Percentiles rank a stretch among this genome's conserved stretches.
Conservation (phyloP, 345 rosid species). For the Pugionium dolabratum region DNA sequence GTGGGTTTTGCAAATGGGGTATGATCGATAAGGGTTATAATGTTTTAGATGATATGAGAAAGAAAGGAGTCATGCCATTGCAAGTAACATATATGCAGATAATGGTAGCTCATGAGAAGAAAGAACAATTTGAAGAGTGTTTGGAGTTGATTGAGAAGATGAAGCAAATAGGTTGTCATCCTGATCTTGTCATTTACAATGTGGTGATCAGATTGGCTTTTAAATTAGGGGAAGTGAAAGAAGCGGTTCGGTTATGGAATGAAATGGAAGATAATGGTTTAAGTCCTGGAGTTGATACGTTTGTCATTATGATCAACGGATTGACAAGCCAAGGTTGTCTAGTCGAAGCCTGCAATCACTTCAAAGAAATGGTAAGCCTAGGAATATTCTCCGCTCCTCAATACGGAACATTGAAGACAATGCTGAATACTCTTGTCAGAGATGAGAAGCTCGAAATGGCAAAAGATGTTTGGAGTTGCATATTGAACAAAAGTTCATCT, state of each 20-base stretch:
- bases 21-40: constrained; percentile 66
- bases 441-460: constrained; percentile 78
- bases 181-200: constrained; percentile 62
- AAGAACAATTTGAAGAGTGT: constrained; percentile 82
- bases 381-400: constrained; percentile 78
- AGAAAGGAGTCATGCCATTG: constrained; percentile 57
- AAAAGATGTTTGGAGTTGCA: constrained; percentile 81
- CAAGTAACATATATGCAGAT: constrained; percentile 73
- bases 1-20: constrained; percentile 85
- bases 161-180: constrained; percentile 60
- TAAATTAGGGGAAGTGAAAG: constrained; percentile 75
- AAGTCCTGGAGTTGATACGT: constrained; percentile 80
- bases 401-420: constrained; percentile 71
- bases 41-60: constrained; percentile 63
- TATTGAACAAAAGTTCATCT: constrained; percentile 52
- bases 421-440: constrained; percentile 72
- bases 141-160: constrained; percentile 62
- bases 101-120: constrained; percentile 86
- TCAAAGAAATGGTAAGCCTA: constrained; percentile 82
- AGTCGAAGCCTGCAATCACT: constrained; percentile 68
- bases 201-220: constrained; percentile 76
- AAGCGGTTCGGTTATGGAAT: constrained; percentile 66
- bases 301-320: constrained; percentile 74
- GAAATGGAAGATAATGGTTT: constrained; percentile 72
- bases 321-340: constrained; percentile 64